phyloP scores from a whole-genome alignment of 345 rosid species.

The Reutealis trisperma region DNA sequence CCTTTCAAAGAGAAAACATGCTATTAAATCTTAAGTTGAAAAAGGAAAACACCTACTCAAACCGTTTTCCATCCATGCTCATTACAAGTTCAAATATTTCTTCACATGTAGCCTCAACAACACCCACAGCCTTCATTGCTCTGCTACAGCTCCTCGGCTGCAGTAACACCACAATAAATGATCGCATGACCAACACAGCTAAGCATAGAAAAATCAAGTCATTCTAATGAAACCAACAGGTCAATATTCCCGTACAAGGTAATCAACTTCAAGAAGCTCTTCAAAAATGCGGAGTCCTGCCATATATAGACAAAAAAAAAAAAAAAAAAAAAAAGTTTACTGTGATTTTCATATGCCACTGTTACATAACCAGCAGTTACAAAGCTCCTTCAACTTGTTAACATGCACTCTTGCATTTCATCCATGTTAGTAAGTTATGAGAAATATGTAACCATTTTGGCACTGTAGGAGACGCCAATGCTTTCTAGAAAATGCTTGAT shows the following conservation, averaged over 20 bases:
- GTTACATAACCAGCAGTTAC: constrained; percentile 6
- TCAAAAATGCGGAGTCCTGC: constrained; percentile 99
- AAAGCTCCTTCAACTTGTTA: background rate
- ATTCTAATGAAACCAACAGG: constrained; percentile 24
- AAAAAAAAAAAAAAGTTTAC: no score
- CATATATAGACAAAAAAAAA: constrained; percentile 23
- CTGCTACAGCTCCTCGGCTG: constrained; percentile 99
- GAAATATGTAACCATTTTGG: constrained; percentile 75
- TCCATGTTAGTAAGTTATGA: constrained; percentile 10
- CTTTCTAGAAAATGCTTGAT: constrained; percentile 93
- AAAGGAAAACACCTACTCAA: constrained; percentile 78
- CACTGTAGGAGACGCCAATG: constrained; percentile 99
- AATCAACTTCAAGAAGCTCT: constrained; percentile 98
- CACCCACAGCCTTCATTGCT: constrained; percentile 99
- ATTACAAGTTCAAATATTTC: constrained; percentile 95
- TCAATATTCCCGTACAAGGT: constrained; percentile 65
- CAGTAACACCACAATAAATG: constrained; percentile 33
- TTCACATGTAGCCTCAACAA: constrained; percentile 95
- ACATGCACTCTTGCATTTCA: constrained; percentile 4
- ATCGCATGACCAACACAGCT: constrained; percentile 26
- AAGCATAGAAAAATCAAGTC: constrained; percentile 19
- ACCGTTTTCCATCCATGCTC: constrained; percentile 99
- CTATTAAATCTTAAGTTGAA: constrained; percentile 2
- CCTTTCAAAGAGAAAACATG: constrained; percentile 5
- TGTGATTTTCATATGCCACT: constrained; percentile 11